Percentiles rank a stretch among this genome's conserved stretches.
Evolutionary conservation across 352 stramenopile genomes (phyloP).

Genomic region (Globisporangium nagaii): DNA sequence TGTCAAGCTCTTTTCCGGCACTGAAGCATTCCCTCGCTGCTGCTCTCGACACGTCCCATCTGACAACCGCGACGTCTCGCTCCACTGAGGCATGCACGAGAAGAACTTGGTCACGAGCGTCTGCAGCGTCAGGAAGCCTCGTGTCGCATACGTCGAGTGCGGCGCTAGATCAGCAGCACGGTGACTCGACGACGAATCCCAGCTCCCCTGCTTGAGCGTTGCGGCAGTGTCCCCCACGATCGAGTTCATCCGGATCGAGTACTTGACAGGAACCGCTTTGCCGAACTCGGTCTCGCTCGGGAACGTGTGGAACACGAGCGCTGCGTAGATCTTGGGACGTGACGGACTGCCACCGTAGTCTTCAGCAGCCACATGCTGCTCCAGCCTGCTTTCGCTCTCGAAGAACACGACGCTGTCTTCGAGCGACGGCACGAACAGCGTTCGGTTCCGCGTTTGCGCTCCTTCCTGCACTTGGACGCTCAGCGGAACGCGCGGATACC

Average conservation of each 20-base stretch:
- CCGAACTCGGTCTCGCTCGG: conserved; percentile 21
- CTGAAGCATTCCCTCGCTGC: too few relatives aligned
- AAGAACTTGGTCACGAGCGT: conserved; percentile 37
- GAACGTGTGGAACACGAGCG: conserved; percentile 30
- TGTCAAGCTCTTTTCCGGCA: conserved; percentile 8
- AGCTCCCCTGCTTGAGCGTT: conserved; percentile 11
- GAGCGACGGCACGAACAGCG: conserved; percentile 28
- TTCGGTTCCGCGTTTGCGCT: background rate
- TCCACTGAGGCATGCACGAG: conserved; percentile 32
- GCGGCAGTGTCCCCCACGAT: conserved; percentile 11
- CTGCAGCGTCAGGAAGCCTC: conserved; percentile 44
- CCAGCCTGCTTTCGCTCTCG: conserved; percentile 19
- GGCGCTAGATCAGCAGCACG: conserved; percentile 4
- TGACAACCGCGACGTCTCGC: conserved; percentile 12
- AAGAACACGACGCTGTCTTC: conserved; percentile 37
- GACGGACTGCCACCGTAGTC: conserved; percentile 23
- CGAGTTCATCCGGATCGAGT: conserved; percentile 32
- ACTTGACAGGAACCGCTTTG: conserved; percentile 18
- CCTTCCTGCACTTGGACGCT: background rate
- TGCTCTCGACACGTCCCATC: conserved; percentile 14
- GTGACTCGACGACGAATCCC: too few relatives aligned
- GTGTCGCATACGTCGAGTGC: conserved; percentile 32
- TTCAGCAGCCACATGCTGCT: conserved; percentile 27
- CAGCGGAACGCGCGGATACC: conserved; percentile 25
- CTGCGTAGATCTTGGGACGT: conserved; percentile 35